A percentile compares a stretch with the other conserved stretches of the same genome.
Evolutionary conservation across 495 filamentous ascomycete genomes (phyloP).

Genomic region (Talaromyces liani): DNA sequence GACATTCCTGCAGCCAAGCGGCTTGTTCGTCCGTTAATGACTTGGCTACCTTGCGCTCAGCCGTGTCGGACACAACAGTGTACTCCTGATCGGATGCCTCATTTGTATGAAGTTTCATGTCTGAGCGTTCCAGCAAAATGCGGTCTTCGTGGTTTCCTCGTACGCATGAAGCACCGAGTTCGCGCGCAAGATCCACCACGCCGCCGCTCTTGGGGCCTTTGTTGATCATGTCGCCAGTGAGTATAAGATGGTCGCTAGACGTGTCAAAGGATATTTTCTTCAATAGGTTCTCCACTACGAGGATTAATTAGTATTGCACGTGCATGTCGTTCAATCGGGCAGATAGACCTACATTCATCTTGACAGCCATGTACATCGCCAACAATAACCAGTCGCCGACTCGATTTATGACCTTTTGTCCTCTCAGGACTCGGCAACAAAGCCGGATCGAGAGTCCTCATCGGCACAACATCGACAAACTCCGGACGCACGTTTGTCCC

Average conservation of each 20-base stretch:
- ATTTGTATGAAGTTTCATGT: conserved; percentile 22
- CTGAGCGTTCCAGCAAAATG: conserved; percentile 49
- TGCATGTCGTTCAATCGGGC: neutral
- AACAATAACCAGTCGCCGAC: conserved; percentile 58
- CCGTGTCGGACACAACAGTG: conserved; percentile 16
- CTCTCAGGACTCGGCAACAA: conserved; percentile 21
- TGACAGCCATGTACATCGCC: conserved; percentile 90
- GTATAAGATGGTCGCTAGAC: conserved; percentile 65
- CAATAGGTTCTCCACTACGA: conserved; percentile 57
- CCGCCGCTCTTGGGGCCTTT: conserved; percentile 81
- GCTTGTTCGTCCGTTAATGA: conserved; percentile 52
- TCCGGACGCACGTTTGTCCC: conserved; percentile 40
- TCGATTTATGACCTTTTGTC: conserved; percentile 10
- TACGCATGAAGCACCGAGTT: conserved; percentile 65
- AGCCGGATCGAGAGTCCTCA: conserved; percentile 28
- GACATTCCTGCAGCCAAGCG: conserved; percentile 61
- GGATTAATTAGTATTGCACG: neutral
- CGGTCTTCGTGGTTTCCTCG: conserved; percentile 93
- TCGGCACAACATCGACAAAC: conserved; percentile 41
- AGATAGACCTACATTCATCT: conserved; percentile 41
- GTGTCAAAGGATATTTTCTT: conserved; percentile 56
- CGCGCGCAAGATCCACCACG: conserved; percentile 66
- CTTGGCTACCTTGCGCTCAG: conserved; percentile 42
- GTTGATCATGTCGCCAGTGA: conserved; percentile 77
- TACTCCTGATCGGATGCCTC: conserved; percentile 14